Conservation (phyloP, 2,329 filamentous ascomycete species). For the Arthroderma sp. region DNA sequence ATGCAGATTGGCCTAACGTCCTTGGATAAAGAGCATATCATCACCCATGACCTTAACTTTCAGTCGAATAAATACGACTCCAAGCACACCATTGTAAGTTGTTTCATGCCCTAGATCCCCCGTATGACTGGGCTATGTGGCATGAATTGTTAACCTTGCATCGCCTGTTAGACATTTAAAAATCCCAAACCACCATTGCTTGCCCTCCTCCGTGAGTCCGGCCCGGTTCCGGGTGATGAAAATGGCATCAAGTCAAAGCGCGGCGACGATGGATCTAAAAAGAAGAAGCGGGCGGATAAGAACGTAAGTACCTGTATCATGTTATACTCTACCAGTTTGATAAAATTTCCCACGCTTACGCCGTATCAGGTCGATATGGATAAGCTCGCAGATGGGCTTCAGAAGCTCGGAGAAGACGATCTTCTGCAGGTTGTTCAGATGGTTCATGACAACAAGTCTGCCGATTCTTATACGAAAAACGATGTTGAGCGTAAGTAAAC, state of each 20-base stretch:
- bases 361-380: conserved; percentile 63
- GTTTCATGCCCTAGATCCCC: conserved; percentile 1
- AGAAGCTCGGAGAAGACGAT: conserved; percentile 85
- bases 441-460: conserved; percentile 92
- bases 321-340: not conserved
- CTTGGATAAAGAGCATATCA: conserved; percentile 71
- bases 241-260: conserved; percentile 53
- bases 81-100: conserved; percentile 57
- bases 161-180: conserved; percentile 53
- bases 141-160: conserved; percentile 1
- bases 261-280: conserved; percentile 53
- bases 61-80: conserved; percentile 66
- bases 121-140: not conserved
- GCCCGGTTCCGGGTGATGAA: conserved; percentile 63
- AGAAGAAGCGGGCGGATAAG: conserved; percentile 58
- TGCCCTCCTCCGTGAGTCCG: conserved; percentile 66
- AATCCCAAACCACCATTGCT: conserved; percentile 84
- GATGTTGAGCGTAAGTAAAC: conserved; percentile 75
- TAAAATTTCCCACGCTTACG: not conserved
- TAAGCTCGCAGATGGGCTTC: conserved; percentile 83
- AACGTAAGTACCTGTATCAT: conserved; percentile 30
- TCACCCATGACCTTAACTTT: conserved; percentile 90
- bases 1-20: conserved; percentile 75
- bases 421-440: conserved; percentile 90
- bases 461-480: conserved; percentile 92